phyloP scores from a whole-genome alignment of 805 yeast species.

The Kazachstania africana region DNA sequence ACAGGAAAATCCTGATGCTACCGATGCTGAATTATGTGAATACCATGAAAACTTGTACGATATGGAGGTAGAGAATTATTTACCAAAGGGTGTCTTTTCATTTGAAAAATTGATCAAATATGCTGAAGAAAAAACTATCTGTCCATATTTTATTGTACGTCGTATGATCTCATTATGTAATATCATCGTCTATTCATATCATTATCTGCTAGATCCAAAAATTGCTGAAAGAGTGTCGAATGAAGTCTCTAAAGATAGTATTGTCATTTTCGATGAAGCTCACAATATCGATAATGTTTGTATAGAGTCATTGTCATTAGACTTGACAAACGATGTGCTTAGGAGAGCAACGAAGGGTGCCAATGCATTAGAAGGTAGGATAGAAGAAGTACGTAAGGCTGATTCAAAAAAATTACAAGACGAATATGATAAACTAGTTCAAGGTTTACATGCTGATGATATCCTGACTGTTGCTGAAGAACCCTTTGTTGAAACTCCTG shows the following conservation, averaged over 20 bases:
- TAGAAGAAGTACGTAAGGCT: slow-evolving; percentile 71
- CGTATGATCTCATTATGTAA: slow-evolving; percentile 95
- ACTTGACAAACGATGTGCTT: slow-evolving; percentile 80
- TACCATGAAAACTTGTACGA: slow-evolving; percentile 86
- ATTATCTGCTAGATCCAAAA: slow-evolving; percentile 90
- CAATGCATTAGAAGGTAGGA: slow-evolving; percentile 58
- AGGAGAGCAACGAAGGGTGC: slow-evolving; percentile 86
- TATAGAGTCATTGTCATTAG: slow-evolving; percentile 86
- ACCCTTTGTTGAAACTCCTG: slow-evolving; percentile 73
- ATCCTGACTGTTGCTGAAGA: slow-evolving; percentile 41
- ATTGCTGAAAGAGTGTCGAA: slow-evolving; percentile 91
- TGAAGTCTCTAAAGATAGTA: slow-evolving; percentile 84
- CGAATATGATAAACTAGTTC: slow-evolving; percentile 85
- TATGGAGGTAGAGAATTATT: slow-evolving; percentile 73
- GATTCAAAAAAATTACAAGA: slow-evolving; percentile 78
- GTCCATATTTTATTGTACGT: slow-evolving; percentile 96
- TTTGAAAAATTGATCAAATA: slow-evolving; percentile 72
- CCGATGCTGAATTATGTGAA: slow-evolving; percentile 58
- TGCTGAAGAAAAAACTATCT: slow-evolving; percentile 68
- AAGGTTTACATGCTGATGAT: slow-evolving; percentile 78
- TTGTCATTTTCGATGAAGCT: slow-evolving; percentile 95
- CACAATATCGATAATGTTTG: slow-evolving; percentile 98
- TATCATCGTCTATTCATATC: slow-evolving; percentile 90
- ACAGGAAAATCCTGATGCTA: slow-evolving; percentile 46
- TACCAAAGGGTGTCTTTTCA: slow-evolving; percentile 91